Evolutionary conservation across 345 rosid genomes (phyloP).

Genomic region (thale cress (Arabidopsis thaliana)): TAIR10.1 NC_003070.9:3340501-3341000

Average conservation of each 20-base stretch:
- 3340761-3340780: slow-evolving; percentile 46
- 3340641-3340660: slow-evolving; percentile 66
- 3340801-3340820: slow-evolving; percentile 72
- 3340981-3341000: not conserved
- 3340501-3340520: slow-evolving; percentile 67
- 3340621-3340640: slow-evolving; percentile 69
- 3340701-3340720: slow-evolving; percentile 77
- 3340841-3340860: slow-evolving; percentile 83
- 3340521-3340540: slow-evolving; percentile 53
- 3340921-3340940: slow-evolving; percentile 73
- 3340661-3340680: slow-evolving; percentile 69
- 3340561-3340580: slow-evolving; percentile 73
- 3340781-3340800: slow-evolving; percentile 46
- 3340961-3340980: slow-evolving; percentile 17
- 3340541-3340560: slow-evolving; percentile 72
- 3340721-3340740: slow-evolving; percentile 53
- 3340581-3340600: slow-evolving; percentile 67
- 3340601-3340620: slow-evolving; percentile 59
- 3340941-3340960: slow-evolving; percentile 28
- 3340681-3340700: slow-evolving; percentile 86
- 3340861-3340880: slow-evolving; percentile 91
- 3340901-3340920: slow-evolving; percentile 94
- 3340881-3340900: slow-evolving; percentile 80
- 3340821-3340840: slow-evolving; percentile 77
- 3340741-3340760: slow-evolving; percentile 47